Evolutionary conservation across 2,329 filamentous ascomycete genomes (phyloP), one percentile per base, ranked within the genome.

Genomic region (Arthrinium phaeospermum): DNA sequence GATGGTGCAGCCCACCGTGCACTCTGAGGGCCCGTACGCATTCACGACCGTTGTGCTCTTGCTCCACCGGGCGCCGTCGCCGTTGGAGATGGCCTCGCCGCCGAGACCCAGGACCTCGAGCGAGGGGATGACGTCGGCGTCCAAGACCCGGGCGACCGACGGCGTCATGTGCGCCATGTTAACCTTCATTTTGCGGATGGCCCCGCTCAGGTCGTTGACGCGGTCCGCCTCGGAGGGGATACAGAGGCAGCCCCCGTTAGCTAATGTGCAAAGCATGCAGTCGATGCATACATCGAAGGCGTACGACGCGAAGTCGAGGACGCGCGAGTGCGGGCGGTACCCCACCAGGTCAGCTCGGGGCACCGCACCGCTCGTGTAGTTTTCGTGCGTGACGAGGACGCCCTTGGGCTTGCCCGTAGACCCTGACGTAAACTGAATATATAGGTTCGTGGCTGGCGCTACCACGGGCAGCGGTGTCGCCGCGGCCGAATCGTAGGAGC

Each of bases 161-260:
- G 86, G 86, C 2, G 86, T 88, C 83, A 88, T 86, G 69, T 84
- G 82, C 0, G 85, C 85, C 82, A 86, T 85, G 74, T 88, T 87
- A 71, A 84, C 83, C 12, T 81, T 79, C 79, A 84, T 83, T 67
- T 79, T 80, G 30, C 84, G 68, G 13, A 74, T 72, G 44, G 53
- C 70, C 10, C 61, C 49, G 22, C 47, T 70, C 49, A 74, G 45
- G 27, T 68, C 71, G 6, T 70, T 53, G 16, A 69, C 67, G 27
- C 67, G 53, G 2, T 67, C 71, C 16, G 70, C 47, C 47, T 74
- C 71, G 51, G 68, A 71, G 12, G 72, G 68, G 45, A 74, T 72
- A 37, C 72, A 74, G n/a, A 74, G 51, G 45, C 69, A 71, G 27
- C 72, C 72, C 14, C 72, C 72, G 19, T 67, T 37, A 16, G 70